Evolutionary conservation across 164 flowering plant species (phyloP).

Genomic region (Malania oleifera): DNA sequence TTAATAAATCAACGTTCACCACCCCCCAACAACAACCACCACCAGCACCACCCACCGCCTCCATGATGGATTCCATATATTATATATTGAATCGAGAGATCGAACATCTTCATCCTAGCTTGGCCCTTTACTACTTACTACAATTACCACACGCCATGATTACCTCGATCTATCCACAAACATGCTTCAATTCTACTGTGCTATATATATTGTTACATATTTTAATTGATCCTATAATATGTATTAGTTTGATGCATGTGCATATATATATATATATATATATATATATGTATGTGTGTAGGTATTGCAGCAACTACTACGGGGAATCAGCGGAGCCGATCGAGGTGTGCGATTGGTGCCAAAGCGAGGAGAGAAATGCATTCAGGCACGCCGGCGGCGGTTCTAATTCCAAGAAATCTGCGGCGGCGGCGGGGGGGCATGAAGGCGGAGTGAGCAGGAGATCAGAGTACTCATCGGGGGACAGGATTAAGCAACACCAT

Average conservation of each 20-base stretch:
- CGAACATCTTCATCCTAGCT: too few species aligned
- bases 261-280: too few species aligned
- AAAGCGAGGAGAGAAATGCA: conserved; percentile 45
- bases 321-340: conserved; percentile 38
- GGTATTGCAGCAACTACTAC: conserved; percentile 92
- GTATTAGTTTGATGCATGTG: too few species aligned
- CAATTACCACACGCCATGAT: too few species aligned
- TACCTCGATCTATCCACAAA: too few species aligned
- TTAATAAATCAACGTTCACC: too few species aligned
- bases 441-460: conserved; percentile 20
- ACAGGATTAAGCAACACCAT: conserved; percentile 43
- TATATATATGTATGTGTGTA: conserved; percentile 13
- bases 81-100: too few species aligned
- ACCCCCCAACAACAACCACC: conserved; percentile 9
- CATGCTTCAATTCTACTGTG: too few species aligned
- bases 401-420: conserved; percentile 29
- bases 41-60: conserved; percentile 6
- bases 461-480: conserved; percentile 38
- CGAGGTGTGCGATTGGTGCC: conserved; percentile 86
- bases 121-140: too few species aligned
- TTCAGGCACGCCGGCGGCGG: conserved; percentile 26
- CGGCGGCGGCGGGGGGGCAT: background rate
- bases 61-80: background rate
- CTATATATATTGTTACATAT: too few species aligned
- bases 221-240: background rate